Evolutionary conservation across 306 rosid genomes (phyloP).

Genomic region (Cicer chorassanicum): DNA sequence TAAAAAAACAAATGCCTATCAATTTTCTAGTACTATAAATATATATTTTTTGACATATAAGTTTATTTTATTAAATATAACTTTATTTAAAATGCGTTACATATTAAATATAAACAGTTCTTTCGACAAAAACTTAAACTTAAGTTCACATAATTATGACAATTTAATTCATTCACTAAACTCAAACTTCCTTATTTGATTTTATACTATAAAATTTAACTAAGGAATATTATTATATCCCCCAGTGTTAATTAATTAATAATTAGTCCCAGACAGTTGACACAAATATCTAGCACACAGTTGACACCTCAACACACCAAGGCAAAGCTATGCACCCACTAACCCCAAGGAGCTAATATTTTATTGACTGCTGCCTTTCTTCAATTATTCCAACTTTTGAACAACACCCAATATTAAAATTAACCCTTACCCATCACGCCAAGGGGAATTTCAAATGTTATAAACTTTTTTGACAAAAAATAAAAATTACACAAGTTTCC

Average conservation of each 20-base stretch:
- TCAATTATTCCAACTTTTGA: constrained; percentile 42
- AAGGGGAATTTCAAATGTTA: constrained; percentile 21
- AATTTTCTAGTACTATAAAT: neutral
- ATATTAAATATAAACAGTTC: too few relatives aligned
- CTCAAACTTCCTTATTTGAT: too few relatives aligned
- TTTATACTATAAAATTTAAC: too few relatives aligned
- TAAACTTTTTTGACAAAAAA: neutral
- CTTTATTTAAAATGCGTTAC: too few relatives aligned
- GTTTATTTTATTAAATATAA: too few relatives aligned
- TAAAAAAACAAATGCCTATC: neutral
- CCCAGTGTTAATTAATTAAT: too few relatives aligned
- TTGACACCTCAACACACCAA: constrained; percentile 25
- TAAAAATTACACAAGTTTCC: neutral
- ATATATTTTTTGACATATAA: too few relatives aligned
- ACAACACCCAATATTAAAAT: constrained; percentile 10
- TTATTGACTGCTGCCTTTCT: constrained; percentile 30
- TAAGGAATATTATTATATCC: too few relatives aligned
- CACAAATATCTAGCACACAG: constrained; percentile 50
- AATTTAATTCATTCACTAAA: too few relatives aligned
- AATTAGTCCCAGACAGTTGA: neutral
- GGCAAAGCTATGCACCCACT: constrained; percentile 3
- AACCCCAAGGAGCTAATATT: neutral
- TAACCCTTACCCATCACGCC: neutral
- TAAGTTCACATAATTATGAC: too few relatives aligned
- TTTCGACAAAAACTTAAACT: too few relatives aligned